Evolutionary conservation across 257 asterid genomes (phyloP), one percentile per base, ranked within the genome.

Genomic region (Avicennia marina): DNA sequence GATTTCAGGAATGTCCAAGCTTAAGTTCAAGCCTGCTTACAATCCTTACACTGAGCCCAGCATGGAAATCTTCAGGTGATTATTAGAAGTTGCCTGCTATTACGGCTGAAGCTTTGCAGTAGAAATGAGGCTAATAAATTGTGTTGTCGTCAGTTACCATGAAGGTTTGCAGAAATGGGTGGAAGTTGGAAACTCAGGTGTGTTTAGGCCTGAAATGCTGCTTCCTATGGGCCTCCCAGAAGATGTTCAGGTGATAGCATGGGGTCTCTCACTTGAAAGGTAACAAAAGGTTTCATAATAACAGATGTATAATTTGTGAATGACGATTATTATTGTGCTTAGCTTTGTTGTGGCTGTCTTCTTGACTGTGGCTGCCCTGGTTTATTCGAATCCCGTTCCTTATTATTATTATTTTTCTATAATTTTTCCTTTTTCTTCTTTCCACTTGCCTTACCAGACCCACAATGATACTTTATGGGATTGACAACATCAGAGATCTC

Each of bases 251-350:
- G 96, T 88, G 60, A 91, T 91, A 51, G 98, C 98, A 17, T 91
- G 98, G 98, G 98, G 98, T 34, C 97, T 91, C 68, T 91, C 98
- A 31, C 95, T 91, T 39, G 98, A 91, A 70, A 91, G 98, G 98
- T 87, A 75, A 61, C 47, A 41, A 7, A 17, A 53, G 7, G 32
- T 25, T 62, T 31, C 22, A 3, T 46, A 16, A 27, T 45, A 44
- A 20, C 19, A 60, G 24, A 19, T 29, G 26, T 53, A 18, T 22
- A 2, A 25, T 53, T 49, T 16, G 16, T 21, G 31, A 27, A 50
- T n/a, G n/a, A n/a, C n/a, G n/a, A n/a, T n/a, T n/a, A n/a, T n/a
- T n/a, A n/a, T n/a, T n/a, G n/a, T n/a, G n/a, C n/a, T n/a, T n/a
- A n/a, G n/a, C n/a, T n/a, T n/a, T n/a, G n/a, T n/a, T n/a, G n/a